Conservation (phyloP, 768 basidiomycete genomes). For the Leccinellum luteum region DNA sequence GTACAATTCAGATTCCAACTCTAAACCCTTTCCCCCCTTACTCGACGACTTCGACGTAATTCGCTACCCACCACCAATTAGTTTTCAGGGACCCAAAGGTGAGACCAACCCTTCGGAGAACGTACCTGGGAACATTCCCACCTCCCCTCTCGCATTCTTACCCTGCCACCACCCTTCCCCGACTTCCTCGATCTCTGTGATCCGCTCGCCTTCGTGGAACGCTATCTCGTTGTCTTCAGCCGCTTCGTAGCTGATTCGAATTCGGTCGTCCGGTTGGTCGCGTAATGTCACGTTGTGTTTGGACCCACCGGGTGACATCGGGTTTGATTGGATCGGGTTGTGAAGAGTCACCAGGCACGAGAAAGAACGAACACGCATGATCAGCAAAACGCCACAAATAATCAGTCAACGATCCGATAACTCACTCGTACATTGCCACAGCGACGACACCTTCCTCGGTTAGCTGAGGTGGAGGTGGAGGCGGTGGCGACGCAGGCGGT, state of each 20-base stretch:
- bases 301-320: too few relatives aligned
- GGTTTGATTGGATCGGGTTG: not conserved
- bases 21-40: not conserved
- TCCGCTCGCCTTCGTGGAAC: constrained; percentile 79
- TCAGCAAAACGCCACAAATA: not conserved
- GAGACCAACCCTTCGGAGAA: constrained; percentile 4
- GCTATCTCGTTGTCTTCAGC: constrained; percentile 89
- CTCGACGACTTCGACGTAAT: constrained; percentile 19
- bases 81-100: not conserved
- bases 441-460: constrained; percentile 62
- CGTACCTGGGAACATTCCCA: constrained; percentile 77
- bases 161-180: constrained; percentile 93
- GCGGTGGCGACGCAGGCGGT: too few relatives aligned
- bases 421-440: constrained; percentile 71
- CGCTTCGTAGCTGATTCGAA: constrained; percentile 70
- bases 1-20: not conserved
- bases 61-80: constrained; percentile 6
- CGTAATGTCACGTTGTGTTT: too few relatives aligned
- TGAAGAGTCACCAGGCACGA: not conserved
- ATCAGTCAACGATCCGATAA: not conserved
- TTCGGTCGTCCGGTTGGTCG: constrained; percentile 1
- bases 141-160: constrained; percentile 48
- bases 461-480: constrained; percentile 44
- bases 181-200: constrained; percentile 74
- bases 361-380: not conserved